Evolutionary conservation across 1,284 basidiomycete species (phyloP), one percentile per base, ranked within the genome.

Genomic region (Tetrapyrgos nigripes): DNA sequence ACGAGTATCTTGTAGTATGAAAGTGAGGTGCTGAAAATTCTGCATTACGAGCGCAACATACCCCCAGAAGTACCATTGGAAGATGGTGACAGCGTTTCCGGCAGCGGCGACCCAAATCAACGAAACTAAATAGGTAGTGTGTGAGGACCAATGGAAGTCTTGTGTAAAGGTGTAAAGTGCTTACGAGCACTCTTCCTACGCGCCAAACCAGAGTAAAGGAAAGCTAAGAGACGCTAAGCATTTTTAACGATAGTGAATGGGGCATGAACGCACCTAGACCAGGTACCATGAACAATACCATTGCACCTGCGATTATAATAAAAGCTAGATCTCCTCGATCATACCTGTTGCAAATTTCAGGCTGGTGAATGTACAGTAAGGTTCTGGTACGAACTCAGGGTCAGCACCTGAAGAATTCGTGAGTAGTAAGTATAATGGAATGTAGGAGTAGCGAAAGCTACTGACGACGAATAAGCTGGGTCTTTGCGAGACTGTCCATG

Each of bases 1-100:
- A 79, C 1, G 89, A 90, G 75, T 94, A 94, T 17, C 37, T 40
- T 40, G 6, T 14, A 33, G 31, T 8, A 33, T 33, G 9, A 14
- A 33, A 33, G 31, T 8, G 8, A 33, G 14, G 31, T 14, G 8
- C 8, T 8, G 8, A 8, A 33, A 14, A 33, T 8, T 33, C 19
- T 40, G 6, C 19, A 11, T 4, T 17, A 17, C 4, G 14, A 40
- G 19, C 37, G 19, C 8, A 6, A 17, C 37, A 17, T 17, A 40
- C 37, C 92, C 92, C 89, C 89, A 92, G 75, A 92, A 85, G 71
- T 82, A 94, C 93, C 93, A 96, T 70, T 96, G 94, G 77, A 97
- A 92, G 64, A 96, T 90, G 61, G 88, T 88, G 64, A 95, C 80
- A 2, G 91, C 89, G 63, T 92, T 91, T 66, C 84, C 83, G 6